Base-by-base conservation (phyloP, 192 early-diverging fungal species). In the Coemansia furcata region DNA sequence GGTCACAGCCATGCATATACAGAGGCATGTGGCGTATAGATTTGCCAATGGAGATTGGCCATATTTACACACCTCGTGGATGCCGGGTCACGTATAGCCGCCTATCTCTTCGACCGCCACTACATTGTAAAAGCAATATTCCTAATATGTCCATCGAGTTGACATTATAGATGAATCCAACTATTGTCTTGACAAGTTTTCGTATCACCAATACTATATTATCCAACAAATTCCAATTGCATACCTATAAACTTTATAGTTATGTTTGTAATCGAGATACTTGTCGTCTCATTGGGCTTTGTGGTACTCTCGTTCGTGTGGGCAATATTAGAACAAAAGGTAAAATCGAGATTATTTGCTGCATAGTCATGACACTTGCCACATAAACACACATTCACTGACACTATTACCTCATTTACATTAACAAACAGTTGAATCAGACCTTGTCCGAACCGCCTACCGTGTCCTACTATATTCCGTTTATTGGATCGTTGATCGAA, bases 401-500 rank as follows among this genome's bases (percentile, higher is more conserved):
- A 36, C n/a, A 33, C 4, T n/a, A 6, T 10, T 9, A 6, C n/a
- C 32, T n/a, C 14, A 17, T 37, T 57, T 29, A 37, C 3, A 8
- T 2, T 17, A 9, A 15, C 14, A 7, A 54, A 32, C 55, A 66
- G 65, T 14, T 67, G 23, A 69, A 37, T 60, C 59, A 58, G 42
- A 76, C 83, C 57, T 68, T 81, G 43, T 88, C 90, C 17, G 84
- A 88, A 46, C 91, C 91, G 63, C 90, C 90, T 7, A 75, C 86
- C 39, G 89, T 91, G 17, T 83, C 84, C 55, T 91, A 93, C 83
- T 87, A 86, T 73, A 82, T 97, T 62, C 95, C 97, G 33, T 89
- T 95, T 68, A 79, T 99, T 62, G 95, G 97, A 39, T 89, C 89
- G 49, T 93, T 93, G 70, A 76, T 96, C 60, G 66, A 85, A 58